Evolutionary conservation across 139 green algal genomes (phyloP).

Genomic region (Pedinophyceae sp.): DNA sequence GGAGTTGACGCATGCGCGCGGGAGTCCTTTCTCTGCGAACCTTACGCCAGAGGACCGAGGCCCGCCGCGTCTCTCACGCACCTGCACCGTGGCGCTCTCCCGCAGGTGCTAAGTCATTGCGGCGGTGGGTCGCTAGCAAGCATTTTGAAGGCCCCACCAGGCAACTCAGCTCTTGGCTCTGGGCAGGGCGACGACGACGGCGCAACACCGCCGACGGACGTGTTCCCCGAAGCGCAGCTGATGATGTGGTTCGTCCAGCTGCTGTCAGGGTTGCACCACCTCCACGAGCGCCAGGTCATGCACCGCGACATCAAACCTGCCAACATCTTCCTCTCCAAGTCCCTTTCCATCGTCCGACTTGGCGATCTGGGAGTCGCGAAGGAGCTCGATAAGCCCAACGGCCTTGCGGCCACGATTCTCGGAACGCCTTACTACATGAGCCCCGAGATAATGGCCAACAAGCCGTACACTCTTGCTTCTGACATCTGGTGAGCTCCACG

Average conservation of each 20-base stretch:
- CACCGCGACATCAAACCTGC: constrained; percentile 32
- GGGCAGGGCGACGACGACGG: no score
- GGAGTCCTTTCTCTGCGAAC: no score
- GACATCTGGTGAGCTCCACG: no score
- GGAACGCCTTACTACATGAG: constrained; percentile 22
- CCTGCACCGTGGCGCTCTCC: no score
- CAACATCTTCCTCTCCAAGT: constrained; percentile 24
- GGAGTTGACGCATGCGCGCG: no score
- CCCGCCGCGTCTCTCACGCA: no score
- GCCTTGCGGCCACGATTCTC: not conserved
- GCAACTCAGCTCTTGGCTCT: no score
- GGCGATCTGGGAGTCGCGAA: constrained; percentile 7
- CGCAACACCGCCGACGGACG: no score
- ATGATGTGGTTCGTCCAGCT: constrained; percentile 43
- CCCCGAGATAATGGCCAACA: constrained; percentile 2
- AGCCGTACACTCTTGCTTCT: not conserved
- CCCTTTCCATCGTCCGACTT: constrained; percentile 14
- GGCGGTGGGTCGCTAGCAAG: no score
- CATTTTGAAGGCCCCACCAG: no score
- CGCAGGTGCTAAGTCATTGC: no score
- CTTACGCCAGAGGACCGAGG: no score
- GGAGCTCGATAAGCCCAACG: not conserved
- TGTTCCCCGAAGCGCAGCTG: constrained; percentile 32
- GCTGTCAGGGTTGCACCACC: constrained; percentile 32
- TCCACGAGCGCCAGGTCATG: constrained; percentile 31